phyloP scores from a whole-genome alignment of 331 rosid species.

The Ulmus americana region DNA sequence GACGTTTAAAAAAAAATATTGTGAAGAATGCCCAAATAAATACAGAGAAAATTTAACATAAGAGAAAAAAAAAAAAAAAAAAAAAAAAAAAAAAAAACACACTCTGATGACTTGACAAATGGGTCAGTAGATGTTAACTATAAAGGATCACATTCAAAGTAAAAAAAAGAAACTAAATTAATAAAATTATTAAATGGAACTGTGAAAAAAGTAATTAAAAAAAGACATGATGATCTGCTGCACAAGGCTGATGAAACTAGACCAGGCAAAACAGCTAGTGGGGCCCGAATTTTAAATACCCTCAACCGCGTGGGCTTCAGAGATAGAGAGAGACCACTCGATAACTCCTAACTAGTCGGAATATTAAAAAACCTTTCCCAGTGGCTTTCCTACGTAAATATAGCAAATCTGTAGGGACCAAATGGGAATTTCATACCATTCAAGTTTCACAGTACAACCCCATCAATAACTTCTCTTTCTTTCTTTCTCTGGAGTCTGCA shows the following conservation, averaged over 20 bases:
- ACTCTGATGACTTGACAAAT: too few relatives aligned
- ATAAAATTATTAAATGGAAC: slow-evolving; percentile 2
- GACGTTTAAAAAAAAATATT: too few relatives aligned
- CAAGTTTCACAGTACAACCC: slow-evolving; percentile 23
- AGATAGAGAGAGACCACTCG: slow-evolving; percentile 16
- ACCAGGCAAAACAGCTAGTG: slow-evolving; percentile 54
- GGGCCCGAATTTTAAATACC: slow-evolving; percentile 45
- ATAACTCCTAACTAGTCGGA: not conserved
- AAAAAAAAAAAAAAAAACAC: too few relatives aligned
- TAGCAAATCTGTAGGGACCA: not conserved
- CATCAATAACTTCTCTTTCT: slow-evolving; percentile 43
- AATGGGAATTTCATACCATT: slow-evolving; percentile 16
- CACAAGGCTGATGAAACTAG: slow-evolving; percentile 40
- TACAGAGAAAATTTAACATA: too few relatives aligned
- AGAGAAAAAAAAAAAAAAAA: too few relatives aligned
- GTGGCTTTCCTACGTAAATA: slow-evolving; percentile 22
- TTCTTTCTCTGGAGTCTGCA: slow-evolving; percentile 23
- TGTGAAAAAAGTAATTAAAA: not conserved
- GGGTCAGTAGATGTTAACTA: too few relatives aligned
- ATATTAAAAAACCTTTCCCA: not conserved
- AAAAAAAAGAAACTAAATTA: not conserved
- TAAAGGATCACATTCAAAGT: not conserved
- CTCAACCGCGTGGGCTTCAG: slow-evolving; percentile 21
- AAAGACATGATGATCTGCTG: slow-evolving; percentile 35
- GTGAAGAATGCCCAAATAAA: too few relatives aligned